Percentiles rank a stretch among this genome's conserved stretches.
phyloP scores from a whole-genome alignment of 768 basidiomycete genomes.

The Leccinum longicurvipes region DNA sequence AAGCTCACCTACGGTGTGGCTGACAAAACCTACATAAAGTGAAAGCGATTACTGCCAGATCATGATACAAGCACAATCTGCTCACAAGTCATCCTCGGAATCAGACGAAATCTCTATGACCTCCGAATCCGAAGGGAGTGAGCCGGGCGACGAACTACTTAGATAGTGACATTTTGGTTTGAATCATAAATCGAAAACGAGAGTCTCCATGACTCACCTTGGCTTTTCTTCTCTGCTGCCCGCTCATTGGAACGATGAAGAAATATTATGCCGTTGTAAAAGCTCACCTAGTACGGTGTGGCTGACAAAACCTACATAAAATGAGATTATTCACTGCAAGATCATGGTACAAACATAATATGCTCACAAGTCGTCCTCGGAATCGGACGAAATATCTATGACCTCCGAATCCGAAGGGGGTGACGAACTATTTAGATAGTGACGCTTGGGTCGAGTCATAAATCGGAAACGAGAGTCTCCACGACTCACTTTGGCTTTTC shows the following conservation, averaged over 20 bases:
- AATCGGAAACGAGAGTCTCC: neutral
- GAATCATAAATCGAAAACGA: neutral
- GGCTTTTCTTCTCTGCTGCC: conserved; percentile 44
- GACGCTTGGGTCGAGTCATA: neutral
- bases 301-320: conserved; percentile 8
- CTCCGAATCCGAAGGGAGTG: conserved; percentile 15
- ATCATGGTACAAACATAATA: neutral
- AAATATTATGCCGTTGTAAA: neutral
- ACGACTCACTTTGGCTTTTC: conserved; percentile 36
- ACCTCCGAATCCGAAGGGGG: conserved; percentile 27
- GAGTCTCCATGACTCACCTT: conserved; percentile 21
- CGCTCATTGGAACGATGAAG: neutral
- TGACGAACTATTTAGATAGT: neutral
- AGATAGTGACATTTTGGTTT: neutral
- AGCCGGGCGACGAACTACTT: conserved; percentile 1
- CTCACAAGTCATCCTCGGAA: conserved; percentile 40
- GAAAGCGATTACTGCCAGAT: neutral
- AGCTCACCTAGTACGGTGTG: conserved; percentile 11
- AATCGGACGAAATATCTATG: conserved; percentile 55
- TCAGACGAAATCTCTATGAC: conserved; percentile 57
- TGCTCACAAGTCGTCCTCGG: conserved; percentile 38
- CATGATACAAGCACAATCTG: neutral
- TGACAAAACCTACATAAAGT: conserved; percentile 8
- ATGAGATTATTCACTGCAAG: neutral
- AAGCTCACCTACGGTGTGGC: conserved; percentile 11